Evolutionary conservation across 768 basidiomycete genomes (phyloP), one percentile per base, ranked within the genome.

Genomic region (Mycena olivaceomarginata): DNA sequence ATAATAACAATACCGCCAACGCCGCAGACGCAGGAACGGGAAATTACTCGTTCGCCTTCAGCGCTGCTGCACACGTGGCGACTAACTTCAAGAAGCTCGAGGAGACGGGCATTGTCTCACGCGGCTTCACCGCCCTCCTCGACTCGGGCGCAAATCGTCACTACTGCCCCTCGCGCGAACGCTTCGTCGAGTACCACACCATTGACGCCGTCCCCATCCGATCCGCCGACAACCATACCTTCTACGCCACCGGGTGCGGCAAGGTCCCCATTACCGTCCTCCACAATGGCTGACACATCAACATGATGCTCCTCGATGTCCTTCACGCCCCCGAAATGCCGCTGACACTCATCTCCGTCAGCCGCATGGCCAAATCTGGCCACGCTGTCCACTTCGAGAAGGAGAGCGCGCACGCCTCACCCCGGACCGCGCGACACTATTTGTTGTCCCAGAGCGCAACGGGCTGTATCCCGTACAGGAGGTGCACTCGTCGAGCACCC

Each of bases 61-160:
- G 18, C 15, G 48, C 48, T 7, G 16, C 48, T 9, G 18, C 48
- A 6, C 12, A 51, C 5, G 48, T 51, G 2, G 48, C 15, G 7
- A 51, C 48, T 1, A 4, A 51, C 48, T 51, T 51, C 48, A 20
- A 1, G 13, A 20, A 51, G 18, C 12, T 51, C 15, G 48, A 51
- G 48, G 7, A 51, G 48, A 1, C 15, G 2, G 48, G 48, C 13
- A 51, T 51, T 6, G 48, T 51, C 48, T 15, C 48, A 0, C 48
- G 48, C 18, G 48, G 48, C 4, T 51, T n/a, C 18, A 51, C 48
- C 6, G 48, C 48, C 7, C 48, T 51, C 15, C 22, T 75, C 2
- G 74, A 75, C 22, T 45, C 67, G 16, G 74, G 74, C 51, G 74
- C 74, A 6, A 75, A 60, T 15, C 60, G 53, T 16, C 62, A 75